Percentiles rank a stretch among this genome's conserved stretches.
These are phyloP conservation scores for Metarhizium humberi DNA, from an alignment of 2,329 filamentous ascomycete genomes.

Conservation along the genomic window DNA sequence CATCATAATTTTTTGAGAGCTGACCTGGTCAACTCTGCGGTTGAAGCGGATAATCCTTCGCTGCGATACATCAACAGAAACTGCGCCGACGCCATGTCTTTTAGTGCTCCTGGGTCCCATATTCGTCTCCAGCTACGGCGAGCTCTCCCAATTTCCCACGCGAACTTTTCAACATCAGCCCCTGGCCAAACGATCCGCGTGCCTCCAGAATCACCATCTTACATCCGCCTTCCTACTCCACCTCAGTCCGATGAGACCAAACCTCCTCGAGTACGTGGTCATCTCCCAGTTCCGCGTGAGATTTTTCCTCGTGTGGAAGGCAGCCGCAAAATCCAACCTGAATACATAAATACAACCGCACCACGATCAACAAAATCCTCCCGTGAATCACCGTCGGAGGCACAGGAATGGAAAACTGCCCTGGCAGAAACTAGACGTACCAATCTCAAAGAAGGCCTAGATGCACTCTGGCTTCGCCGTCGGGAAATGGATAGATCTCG, in stretches of 20 bases:
- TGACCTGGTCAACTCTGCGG: background rate
- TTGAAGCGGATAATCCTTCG: too few species aligned
- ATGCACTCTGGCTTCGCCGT: constrained; percentile 61
- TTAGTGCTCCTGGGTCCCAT: constrained; percentile 14
- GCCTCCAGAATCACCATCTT: constrained; percentile 79
- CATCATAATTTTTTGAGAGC: background rate
- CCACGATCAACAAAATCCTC: constrained; percentile 39
- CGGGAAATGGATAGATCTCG: constrained; percentile 27
- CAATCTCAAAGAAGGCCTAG: constrained; percentile 63
- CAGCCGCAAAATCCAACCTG: constrained; percentile 48
- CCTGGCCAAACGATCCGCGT: constrained; percentile 43
- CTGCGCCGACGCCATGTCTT: constrained; percentile 16
- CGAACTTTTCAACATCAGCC: constrained; percentile 23
- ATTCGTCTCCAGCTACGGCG: constrained; percentile 17
- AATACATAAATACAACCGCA: constrained; percentile 53
- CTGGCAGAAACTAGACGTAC: constrained; percentile 64
- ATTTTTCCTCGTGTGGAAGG: constrained; percentile 57
- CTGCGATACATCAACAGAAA: background rate
- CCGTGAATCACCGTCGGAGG: constrained; percentile 24
- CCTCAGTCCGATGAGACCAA: constrained; percentile 55
- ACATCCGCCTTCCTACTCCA: constrained; percentile 70
- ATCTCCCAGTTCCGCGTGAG: constrained; percentile 72
- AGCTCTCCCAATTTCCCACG: constrained; percentile 15
- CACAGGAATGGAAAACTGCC: constrained; percentile 55
- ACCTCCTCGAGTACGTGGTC: constrained; percentile 54